Percentiles rank a stretch among this genome's conserved stretches.
Conservation (phyloP, 2,329 filamentous ascomycete genomes). For the Aspergillus calidoustus region DNA sequence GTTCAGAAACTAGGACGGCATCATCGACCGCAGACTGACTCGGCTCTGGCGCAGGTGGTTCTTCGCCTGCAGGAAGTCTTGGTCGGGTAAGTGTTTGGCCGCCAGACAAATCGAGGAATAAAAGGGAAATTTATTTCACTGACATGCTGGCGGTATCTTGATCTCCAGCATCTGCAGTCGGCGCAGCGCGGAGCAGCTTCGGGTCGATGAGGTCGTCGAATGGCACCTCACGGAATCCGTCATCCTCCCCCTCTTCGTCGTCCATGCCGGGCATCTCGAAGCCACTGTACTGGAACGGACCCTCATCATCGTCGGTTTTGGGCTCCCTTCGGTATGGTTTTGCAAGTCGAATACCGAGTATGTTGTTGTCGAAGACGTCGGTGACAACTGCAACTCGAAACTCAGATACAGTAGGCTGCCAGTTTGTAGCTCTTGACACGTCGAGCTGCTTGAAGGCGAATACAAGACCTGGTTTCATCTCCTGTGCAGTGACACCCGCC, state of each 20-base stretch:
- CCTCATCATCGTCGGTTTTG: conserved; percentile 53
- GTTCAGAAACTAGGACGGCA: background rate
- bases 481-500: conserved; percentile 49
- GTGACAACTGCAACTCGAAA: conserved; percentile 70
- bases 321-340: conserved; percentile 65
- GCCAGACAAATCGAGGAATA: conserved; percentile 23
- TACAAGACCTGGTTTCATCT: conserved; percentile 43
- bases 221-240: conserved; percentile 63
- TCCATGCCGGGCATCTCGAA: conserved; percentile 75
- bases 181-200: conserved; percentile 61
- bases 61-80: conserved; percentile 36
- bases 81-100: conserved; percentile 34
- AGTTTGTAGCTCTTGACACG: conserved; percentile 52
- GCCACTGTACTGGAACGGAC: conserved; percentile 73
- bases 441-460: conserved; percentile 55
- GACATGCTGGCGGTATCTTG: conserved; percentile 42
- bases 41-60: conserved; percentile 28
- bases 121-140: conserved; percentile 41
- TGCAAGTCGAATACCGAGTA: conserved; percentile 68
- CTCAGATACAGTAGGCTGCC: conserved; percentile 53
- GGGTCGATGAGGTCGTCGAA: conserved; percentile 71
- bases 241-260: conserved; percentile 57
- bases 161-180: conserved; percentile 32
- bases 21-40: conserved; percentile 15
- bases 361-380: conserved; percentile 57